Evolutionary conservation across 768 basidiomycete species (phyloP), one percentile per base, ranked within the genome.

Genomic region (Tricholoma hemisulphureum): DNA sequence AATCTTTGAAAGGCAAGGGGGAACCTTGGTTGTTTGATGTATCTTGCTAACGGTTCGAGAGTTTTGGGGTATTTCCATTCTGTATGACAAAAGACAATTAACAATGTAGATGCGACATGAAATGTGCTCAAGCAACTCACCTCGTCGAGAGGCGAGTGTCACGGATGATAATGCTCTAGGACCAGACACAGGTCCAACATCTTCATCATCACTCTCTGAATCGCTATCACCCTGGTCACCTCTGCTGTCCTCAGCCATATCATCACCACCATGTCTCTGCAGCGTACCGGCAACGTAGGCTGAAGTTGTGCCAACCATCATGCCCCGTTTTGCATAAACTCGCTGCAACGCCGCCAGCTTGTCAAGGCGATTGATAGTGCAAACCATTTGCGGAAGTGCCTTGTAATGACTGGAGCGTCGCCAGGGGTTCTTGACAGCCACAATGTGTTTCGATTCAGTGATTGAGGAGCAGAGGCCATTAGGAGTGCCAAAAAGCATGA

Each of bases 401-500:
- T 39, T 39, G n/a, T 18, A 39, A 11, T 11, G 37, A 20, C 18
- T 39, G 18, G 18, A 39, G 9, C 20, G 37, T 20, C n/a, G 4
- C 37, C 37, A 39, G 3, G 37, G 37, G 2, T 39, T 9, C 37
- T 39, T 39, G 37, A 39, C 67, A 69, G 35, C 68, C 67, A 0
- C 9, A 20, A 39, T 39, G 20, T 39, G 37, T 20, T 39, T 39
- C 2, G 37, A 39, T 20, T 39, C 37, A 4, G 37, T 39, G 37
- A 39, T 39, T 9, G 37, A 39, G 9, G n/a, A n/a, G n/a, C n/a
- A n/a, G n/a, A 68, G 51, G 16, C 68, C 62, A 58, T 69, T 69
- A 3, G 65, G 67, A 3, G 65, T 61, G 4, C 67, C 69, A 56
- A 67, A 70, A 13, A 58, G 46, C 9, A 35, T 29, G 51, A 67